phyloP scores from a whole-genome alignment of 2,329 filamentous ascomycete species.

The Ceratocystis eucalypticola region DNA sequence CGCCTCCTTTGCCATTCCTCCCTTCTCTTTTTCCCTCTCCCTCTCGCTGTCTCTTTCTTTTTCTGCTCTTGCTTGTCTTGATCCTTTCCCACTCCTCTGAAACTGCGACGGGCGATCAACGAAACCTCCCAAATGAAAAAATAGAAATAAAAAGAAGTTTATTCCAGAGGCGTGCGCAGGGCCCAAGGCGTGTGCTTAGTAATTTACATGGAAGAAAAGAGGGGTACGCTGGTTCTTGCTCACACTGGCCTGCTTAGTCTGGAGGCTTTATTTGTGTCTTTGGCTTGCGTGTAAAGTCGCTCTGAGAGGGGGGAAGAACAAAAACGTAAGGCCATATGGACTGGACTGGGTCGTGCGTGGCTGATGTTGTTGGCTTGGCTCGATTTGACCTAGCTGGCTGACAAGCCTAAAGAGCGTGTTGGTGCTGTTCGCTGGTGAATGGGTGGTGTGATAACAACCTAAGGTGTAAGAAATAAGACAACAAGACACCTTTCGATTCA shows the following conservation, averaged over 20 bases:
- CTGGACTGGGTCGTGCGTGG: background rate
- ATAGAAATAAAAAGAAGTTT: background rate
- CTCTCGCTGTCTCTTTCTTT: background rate
- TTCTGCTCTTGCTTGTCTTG: background rate
- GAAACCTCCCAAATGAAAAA: background rate
- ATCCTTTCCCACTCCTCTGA: constrained; percentile 6
- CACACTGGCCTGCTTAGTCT: background rate
- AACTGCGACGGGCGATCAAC: background rate
- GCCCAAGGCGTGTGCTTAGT: background rate
- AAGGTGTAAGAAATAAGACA: constrained; percentile 1
- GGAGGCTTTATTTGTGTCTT: background rate
- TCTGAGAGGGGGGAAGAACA: background rate
- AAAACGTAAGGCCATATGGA: too few relatives aligned
- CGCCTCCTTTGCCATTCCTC: background rate
- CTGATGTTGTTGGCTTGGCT: background rate
- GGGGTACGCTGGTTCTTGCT: background rate
- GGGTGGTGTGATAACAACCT: background rate
- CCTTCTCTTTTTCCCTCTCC: background rate
- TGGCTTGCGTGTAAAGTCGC: background rate
- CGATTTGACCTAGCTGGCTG: background rate
- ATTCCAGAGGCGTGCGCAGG: background rate
- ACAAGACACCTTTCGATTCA: background rate
- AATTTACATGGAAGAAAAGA: background rate
- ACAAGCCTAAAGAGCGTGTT: background rate
- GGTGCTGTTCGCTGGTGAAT: background rate